Evolutionary conservation across 164 flowering plant genomes (phyloP), one percentile per base, ranked within the genome.

Genomic region (Tetracentron sinense): DNA sequence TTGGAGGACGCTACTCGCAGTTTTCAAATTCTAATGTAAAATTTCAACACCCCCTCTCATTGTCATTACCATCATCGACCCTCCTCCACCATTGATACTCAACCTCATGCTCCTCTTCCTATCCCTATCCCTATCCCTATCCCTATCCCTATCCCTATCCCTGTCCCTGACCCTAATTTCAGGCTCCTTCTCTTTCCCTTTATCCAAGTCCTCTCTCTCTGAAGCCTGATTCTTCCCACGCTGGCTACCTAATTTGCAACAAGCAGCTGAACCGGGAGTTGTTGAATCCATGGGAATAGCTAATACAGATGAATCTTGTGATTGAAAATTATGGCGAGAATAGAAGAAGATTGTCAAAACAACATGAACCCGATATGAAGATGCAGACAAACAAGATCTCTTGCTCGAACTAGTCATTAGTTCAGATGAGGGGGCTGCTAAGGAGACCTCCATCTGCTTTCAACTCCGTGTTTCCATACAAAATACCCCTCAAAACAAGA

Each of bases 391-490:
- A 42, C 89, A 91, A 61, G 90, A 53, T 56, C 93, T 85, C 74
- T 86, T 91, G 72, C 64, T 54, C 6, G 96, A 69, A 55, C 93
- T 93, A 54, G 90, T 81, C 30, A 78, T 72, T 22, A 93, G 83
- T 7, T 86, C 72, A 44, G 91, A 74, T 54, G 96, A 75, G 68
- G 88, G 85, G 85, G 93, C 89, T 75, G 97, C 72, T 86, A 96
- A 86, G 91, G 97, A 78, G 73, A 94, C 97, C 97, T 92, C 99
- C 87, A 96, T 97, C 91, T 97, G 87, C 90, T 95, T 95, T 67
- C 97, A 96, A 82, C 99, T 88, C 62, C 99, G 91, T 79, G 96
- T 92, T 95, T 95, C 99, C 99, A 92, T 95, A 95, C 97, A 95
- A 90, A 72, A 77, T 47, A 77, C 77, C 71, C 72, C 55, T 63